phyloP scores from a whole-genome alignment of 2,329 filamentous ascomycete species.

The Sclerotinia sclerotiorum region DNA sequence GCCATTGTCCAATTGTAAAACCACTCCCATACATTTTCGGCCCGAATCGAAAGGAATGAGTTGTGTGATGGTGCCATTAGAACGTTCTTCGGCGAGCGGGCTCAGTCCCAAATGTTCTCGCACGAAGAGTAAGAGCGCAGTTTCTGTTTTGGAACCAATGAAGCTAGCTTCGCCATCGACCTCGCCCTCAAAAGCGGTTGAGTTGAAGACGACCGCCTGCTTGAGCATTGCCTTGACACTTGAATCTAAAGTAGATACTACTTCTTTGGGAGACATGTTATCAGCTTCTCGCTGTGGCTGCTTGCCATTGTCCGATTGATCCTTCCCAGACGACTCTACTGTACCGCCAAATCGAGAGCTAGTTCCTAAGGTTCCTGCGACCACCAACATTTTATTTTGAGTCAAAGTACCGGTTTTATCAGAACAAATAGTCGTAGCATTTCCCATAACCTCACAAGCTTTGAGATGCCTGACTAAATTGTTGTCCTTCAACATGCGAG shows the following conservation, averaged over 20 bases:
- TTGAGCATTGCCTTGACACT: conserved; percentile 48
- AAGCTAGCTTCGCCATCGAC: conserved; percentile 60
- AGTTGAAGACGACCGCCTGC: conserved; percentile 67
- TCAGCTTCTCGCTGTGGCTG: conserved; percentile 31
- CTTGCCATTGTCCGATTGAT: conserved; percentile 33
- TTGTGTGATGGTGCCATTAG: conserved; percentile 59
- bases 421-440: conserved; percentile 73
- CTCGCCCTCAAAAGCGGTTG: conserved; percentile 67
- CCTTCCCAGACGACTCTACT: conserved; percentile 36
- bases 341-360: conserved; percentile 52
- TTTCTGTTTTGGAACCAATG: conserved; percentile 76
- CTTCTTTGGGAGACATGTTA: conserved; percentile 38
- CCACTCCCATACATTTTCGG: conserved; percentile 68
- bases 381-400: conserved; percentile 74
- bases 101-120: conserved; percentile 65
- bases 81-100: conserved; percentile 58
- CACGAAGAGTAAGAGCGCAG: conserved; percentile 69
- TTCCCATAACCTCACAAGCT: conserved; percentile 71
- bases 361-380: conserved; percentile 67
- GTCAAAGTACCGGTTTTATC: conserved; percentile 77
- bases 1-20: conserved; percentile 52
- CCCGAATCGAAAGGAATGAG: conserved; percentile 45
- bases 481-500: conserved; percentile 67
- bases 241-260: conserved; percentile 35
- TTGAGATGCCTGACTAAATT: conserved; percentile 67